Evolutionary conservation across 495 filamentous ascomycete genomes (phyloP).

Genomic region (Talaromyces nanjingensis): DNA sequence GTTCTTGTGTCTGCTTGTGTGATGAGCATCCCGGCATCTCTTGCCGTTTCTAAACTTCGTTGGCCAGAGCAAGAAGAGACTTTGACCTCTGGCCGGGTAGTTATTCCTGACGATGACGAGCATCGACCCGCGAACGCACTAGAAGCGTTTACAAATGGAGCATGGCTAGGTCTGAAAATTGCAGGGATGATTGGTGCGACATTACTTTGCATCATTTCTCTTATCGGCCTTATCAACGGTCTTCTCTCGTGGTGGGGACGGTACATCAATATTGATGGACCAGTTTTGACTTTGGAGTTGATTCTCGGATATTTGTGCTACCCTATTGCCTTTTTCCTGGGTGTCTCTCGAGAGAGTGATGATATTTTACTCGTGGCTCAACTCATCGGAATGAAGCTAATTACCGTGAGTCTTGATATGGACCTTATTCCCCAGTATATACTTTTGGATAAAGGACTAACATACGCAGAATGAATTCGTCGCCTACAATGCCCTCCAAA

Average conservation of each 20-base stretch:
- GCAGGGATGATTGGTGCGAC: constrained; percentile 75
- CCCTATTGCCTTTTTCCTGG: constrained; percentile 76
- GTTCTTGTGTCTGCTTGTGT: constrained; percentile 83
- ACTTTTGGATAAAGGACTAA: background rate
- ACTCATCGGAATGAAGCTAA: constrained; percentile 77
- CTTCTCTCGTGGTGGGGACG: constrained; percentile 84
- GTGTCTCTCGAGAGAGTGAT: constrained; percentile 59
- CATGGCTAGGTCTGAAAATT: constrained; percentile 85
- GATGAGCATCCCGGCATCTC: constrained; percentile 85
- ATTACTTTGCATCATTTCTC: constrained; percentile 77
- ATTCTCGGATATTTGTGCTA: constrained; percentile 82
- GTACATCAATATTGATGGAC: constrained; percentile 68
- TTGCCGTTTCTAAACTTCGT: constrained; percentile 80
- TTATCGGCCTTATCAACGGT: constrained; percentile 68
- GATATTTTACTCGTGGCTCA: constrained; percentile 69
- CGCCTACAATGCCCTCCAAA: constrained; percentile 48
- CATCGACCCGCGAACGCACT: constrained; percentile 67
- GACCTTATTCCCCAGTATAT: background rate
- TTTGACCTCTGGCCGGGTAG: constrained; percentile 68
- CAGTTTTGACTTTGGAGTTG: constrained; percentile 63
- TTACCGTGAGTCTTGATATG: constrained; percentile 43
- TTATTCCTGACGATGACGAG: constrained; percentile 65
- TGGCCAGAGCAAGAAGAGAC: constrained; percentile 84
- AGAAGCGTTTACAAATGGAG: constrained; percentile 80
- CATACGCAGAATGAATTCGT: constrained; percentile 54